Base-by-base conservation (phyloP, 2,329 filamentous ascomycete species). In the Hirsutella thompsonii region DNA sequence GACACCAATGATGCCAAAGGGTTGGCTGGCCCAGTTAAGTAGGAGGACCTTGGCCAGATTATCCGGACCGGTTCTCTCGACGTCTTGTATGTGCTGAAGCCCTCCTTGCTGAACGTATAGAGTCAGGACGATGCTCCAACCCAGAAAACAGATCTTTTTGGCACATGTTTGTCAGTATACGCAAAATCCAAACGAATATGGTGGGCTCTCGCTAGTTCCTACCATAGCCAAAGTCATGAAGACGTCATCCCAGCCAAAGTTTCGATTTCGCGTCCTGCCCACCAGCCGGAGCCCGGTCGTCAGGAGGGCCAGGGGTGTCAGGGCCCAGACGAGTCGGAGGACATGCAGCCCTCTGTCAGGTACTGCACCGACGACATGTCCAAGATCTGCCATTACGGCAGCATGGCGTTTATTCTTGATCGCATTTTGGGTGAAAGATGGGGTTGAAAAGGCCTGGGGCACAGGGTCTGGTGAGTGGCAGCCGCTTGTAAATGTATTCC, bases 151-250 rank as follows among this genome's bases (percentile, higher is more conserved):
- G 1, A 46, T 19, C 47, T 50, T 26, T n/a, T n/a, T n/a, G n/a
- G n/a, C n/a, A 26, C 23, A 26, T 6, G 6, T 11, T 26, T 11
- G 11, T 26, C 11, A 26, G 23, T 11, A 6, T 26, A 6, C 6
- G 6, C 23, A 6, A 6, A 26, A 26, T 26, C n/a, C n/a, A n/a
- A n/a, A 26, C 23, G 23, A 26, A 6, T 26, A 26, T 6, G 23
- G 11, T 26, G 23, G 11, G 6, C 11, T 20, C 11, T 10, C 2
- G n/a, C 8, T 2, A 8, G 3, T 6, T 36, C 42, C 34, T 43
- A 48, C 47, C 45, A 44, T 49, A 20, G 47, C 40, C 20, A 48
- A 36, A 3, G 48, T 41, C 46, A 49, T 48, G 14, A 49, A 49
- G 13, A 46, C 38, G 29, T 48, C 47, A 20, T 48, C 47, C 47